Base-by-base conservation (phyloP, 208 protist species). In the Trypanosoma scelopori region DNA sequence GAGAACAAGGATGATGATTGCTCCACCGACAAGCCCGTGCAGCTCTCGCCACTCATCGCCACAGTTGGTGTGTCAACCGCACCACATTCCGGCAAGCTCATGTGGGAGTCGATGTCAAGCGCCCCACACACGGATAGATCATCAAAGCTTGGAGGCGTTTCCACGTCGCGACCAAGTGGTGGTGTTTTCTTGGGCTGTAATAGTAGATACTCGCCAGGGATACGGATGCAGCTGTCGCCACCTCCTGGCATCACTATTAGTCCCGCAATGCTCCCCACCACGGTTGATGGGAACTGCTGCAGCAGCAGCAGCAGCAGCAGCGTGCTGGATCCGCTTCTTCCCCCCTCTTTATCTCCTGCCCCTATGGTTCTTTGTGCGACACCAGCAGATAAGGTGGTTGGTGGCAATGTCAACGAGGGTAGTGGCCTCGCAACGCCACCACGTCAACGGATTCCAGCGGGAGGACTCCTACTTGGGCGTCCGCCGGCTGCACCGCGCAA, bases 111-210 rank as follows among this genome's bases (percentile, higher is more conserved):
- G 2, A 25, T 45, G 6, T 59, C 32, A 16, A 59, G 55, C 15
- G 37, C 39, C n/a, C 55, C 55, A 25, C 30, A 45, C 18, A 59
- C 55, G 13, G 55, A 22, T 15, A 59, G 55, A 18, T 59, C 55
- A 6, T 59, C 55, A 15, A 11, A 16, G 23, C 55, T 37, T 7
- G 4, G 55, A n/a, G 55, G 55, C 1, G 16, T 22, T 22, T 48
- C 55, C 28, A 37, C 55, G 23, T 59, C 55, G 4, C 39, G 55
- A 23, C 15, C 9, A 22, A 59, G 55, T 47, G 6, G 20, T 25
- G 39, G 16, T 30, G 55, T 48, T 11, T 28, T 48, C 13, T 58
- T 37, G 32, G 32, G 32, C 23, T 28, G 39, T 52, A 39, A 57
- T 39, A 52, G 32, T 48, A 47, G 32, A 37, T 37, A 37, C 32